These are phyloP conservation scores for Sphagnum contortum DNA, from an alignment of 225 moss, liverwort and hornwort genomes.

Conservation along the genomic window DNA sequence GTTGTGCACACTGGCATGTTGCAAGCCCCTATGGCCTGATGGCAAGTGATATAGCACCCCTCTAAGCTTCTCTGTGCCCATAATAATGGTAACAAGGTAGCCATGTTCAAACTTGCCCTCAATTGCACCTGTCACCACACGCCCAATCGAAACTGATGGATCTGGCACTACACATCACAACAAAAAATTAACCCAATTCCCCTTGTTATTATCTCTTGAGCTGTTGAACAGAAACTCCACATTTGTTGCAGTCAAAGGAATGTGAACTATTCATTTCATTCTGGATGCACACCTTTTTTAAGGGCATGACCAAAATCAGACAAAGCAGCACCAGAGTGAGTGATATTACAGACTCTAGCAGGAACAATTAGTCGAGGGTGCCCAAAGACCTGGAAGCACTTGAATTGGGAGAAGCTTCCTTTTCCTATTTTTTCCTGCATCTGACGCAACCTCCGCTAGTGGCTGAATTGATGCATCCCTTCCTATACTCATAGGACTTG, in stretches of 20 bases:
- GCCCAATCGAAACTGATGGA: slow-evolving; percentile 56
- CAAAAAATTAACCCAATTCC: too few relatives aligned
- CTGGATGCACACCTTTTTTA: too few relatives aligned
- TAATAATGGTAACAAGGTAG: slow-evolving; percentile 71
- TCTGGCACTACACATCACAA: slow-evolving; percentile 21
- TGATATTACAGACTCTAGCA: too few relatives aligned
- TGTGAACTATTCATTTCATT: too few relatives aligned
- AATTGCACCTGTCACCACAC: slow-evolving; percentile 50
- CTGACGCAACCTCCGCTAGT: slow-evolving; percentile 24
- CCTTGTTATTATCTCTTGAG: too few relatives aligned
- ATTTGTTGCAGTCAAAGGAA: too few relatives aligned
- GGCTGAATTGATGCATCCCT: slow-evolving; percentile 1
- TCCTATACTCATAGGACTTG: slow-evolving; percentile 4
- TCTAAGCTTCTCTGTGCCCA: slow-evolving; percentile 77
- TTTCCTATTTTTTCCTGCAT: slow-evolving; percentile 21
- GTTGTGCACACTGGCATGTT: slow-evolving; percentile 56
- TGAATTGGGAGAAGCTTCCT: slow-evolving; percentile 32
- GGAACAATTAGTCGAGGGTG: too few relatives aligned
- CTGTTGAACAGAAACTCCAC: too few relatives aligned
- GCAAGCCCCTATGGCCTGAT: slow-evolving; percentile 43
- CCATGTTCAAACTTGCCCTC: slow-evolving; percentile 91
- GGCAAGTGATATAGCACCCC: slow-evolving; percentile 90
- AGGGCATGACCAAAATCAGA: too few relatives aligned
- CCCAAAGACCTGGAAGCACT: slow-evolving; percentile 22
- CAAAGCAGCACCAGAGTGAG: too few relatives aligned